Evolutionary conservation across 148 eudicot species (phyloP), one percentile per base, ranked within the genome.

Genomic region (Silene latifolia): DNA sequence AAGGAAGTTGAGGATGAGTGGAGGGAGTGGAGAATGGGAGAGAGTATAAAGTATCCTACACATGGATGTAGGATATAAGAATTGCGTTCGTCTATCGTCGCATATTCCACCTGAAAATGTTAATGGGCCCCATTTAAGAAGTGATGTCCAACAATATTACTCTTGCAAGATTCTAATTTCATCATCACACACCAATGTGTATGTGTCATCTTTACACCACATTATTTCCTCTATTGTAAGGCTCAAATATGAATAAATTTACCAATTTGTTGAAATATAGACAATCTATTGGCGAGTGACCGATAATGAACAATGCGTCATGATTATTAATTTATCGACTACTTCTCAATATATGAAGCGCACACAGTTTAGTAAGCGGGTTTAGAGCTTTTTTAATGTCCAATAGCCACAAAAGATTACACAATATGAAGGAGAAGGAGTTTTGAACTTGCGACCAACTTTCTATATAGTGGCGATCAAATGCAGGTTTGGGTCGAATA

Each of bases 71-170:
- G n/a, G n/a, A n/a, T n/a, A n/a, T n/a, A n/a, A n/a, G n/a, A n/a
- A n/a, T n/a, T n/a, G n/a, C 13, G 4, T 25, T 13, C 14, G 5
- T 27, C 44, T 25, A 27, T 25, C 24, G 18, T 58, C 61, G 23
- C 29, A 23, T 9, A 20, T 66, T 23, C 17, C 32, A 47, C 29
- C 72, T 42, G 5, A 68, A 68, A 68, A 68, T 12, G 59, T 3
- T 23, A 69, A 23, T 13, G 73, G 73, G 39, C 73, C 73, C 73
- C 59, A 39, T 21, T 24, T 23, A 70, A 44, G n/a, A 46, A 42
- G 23, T 67, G 54, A 44, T 44, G 27, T 69, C n/a, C 72, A 69
- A 4, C 58, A 21, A 3, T 46, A 2, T 66, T 42, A 64, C 14
- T 13, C 68, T 32, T 32, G 29, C 25, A 23, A 63, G 14, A 25